These are phyloP conservation scores for Diddensiella caesifluorescens DNA, from an alignment of 805 yeast species.

Conservation along the genomic window DNA sequence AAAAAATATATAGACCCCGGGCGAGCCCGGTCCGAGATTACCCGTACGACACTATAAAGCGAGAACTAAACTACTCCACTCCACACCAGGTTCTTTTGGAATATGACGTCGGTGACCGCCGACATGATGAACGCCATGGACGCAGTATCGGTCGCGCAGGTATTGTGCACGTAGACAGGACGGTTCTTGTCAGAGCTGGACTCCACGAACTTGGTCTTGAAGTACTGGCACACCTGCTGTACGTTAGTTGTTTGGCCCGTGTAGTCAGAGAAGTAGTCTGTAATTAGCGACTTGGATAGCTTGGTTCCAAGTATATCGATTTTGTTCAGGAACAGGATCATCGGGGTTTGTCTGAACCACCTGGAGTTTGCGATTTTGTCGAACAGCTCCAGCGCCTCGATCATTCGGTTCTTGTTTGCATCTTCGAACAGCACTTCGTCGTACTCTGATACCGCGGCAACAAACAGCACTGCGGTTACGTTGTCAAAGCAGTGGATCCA, in stretches of 20 bases:
- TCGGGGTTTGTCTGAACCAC: constrained; percentile 83
- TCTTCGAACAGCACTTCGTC: constrained; percentile 92
- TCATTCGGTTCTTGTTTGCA: constrained; percentile 81
- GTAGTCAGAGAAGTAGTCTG: constrained; percentile 72
- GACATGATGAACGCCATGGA: constrained; percentile 86
- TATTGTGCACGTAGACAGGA: constrained; percentile 85
- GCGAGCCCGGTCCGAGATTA: no score
- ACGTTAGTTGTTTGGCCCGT: constrained; percentile 58
- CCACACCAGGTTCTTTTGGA: constrained; percentile 72
- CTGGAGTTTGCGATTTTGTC: constrained; percentile 76
- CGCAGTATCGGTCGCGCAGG: constrained; percentile 91
- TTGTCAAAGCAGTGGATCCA: constrained; percentile 95
- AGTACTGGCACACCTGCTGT: constrained; percentile 63
- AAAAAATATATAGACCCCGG: no score
- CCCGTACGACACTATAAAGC: no score
- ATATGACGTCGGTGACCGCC: constrained; percentile 88
- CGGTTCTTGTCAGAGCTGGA: constrained; percentile 53
- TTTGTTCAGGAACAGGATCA: constrained; percentile 84
- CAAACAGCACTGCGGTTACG: constrained; percentile 81
- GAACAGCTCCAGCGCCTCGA: constrained; percentile 79
- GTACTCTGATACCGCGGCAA: constrained; percentile 84
- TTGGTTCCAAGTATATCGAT: constrained; percentile 75
- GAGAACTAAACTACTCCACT: constrained; percentile 60
- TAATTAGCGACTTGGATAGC: constrained; percentile 58
- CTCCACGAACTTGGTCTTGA: constrained; percentile 60